Evolutionary conservation across 2,329 filamentous ascomycete genomes (phyloP), one percentile per base, ranked within the genome.

Genomic region (Fusarium haematococcum): DNA sequence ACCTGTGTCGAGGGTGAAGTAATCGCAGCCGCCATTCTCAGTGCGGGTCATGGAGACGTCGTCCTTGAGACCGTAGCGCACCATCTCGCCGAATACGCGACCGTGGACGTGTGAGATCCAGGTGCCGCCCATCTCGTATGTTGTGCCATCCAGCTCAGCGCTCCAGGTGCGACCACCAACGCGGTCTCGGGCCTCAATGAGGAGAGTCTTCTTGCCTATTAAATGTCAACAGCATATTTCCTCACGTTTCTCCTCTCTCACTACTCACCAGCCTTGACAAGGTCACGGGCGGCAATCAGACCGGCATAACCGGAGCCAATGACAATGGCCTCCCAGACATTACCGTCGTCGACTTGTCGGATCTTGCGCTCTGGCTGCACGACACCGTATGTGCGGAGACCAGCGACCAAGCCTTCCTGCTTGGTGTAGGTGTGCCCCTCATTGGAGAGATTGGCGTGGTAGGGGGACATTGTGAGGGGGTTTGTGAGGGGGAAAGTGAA

Each of bases 81-180:
- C 23, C 64, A 67, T 67, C 64, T 67, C 64, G 6, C 39, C 58
- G 7, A 64, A 65, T 1, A 68, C n/a, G 14, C 66, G 66, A 18
- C 61, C 54, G 8, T 68, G 61, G 18, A 58, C 60, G 25, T 65
- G 61, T 9, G 61, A 65, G 6, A 66, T 33, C 67, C 67, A 69
- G 13, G 67, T 69, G 5, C 67, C 67, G 3, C 67, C 67, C 62
- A 69, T 65, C 45, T 69, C 67, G 14, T 45, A 69, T 10, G 56
- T 66, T 11, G 56, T 61, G 18, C 63, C 67, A 8, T 66, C 48
- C 16, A 56, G 45, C 14, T 66, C 63, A 6, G 56, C 62, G 9
- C 54, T 69, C 52, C 63, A 69, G 10, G 67, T 69, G 23, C 67
- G 62, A 3, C 67, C 67, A 18, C 67, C 67, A 18, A 69, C 50